Evolutionary conservation across 352 stramenopile species (phyloP).

Genomic region (Globisporangium alternatum): DNA sequence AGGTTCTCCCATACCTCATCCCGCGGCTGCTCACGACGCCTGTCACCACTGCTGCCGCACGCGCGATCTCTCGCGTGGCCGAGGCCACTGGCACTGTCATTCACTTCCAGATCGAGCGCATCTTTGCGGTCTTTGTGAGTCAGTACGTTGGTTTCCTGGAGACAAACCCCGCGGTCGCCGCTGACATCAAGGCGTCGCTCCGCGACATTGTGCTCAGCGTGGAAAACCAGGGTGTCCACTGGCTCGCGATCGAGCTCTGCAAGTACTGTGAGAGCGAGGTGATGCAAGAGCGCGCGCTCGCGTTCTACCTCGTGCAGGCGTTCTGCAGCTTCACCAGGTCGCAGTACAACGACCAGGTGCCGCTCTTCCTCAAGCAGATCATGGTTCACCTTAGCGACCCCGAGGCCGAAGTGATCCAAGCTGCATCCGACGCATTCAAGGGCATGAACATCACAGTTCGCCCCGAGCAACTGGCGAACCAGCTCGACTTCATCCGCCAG

Average conservation of each 20-base stretch:
- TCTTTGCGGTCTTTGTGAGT: slow-evolving; percentile 86
- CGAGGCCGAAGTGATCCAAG: slow-evolving; percentile 86
- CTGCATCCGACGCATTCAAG: slow-evolving; percentile 86
- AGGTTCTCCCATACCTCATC: slow-evolving; percentile 98
- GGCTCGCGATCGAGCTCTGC: slow-evolving; percentile 93
- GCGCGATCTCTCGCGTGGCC: slow-evolving; percentile 92
- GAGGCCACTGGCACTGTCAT: slow-evolving; percentile 92
- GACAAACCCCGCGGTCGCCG: slow-evolving; percentile 38
- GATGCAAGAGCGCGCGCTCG: slow-evolving; percentile 81
- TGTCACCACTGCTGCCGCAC: slow-evolving; percentile 87
- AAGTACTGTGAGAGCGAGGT: slow-evolving; percentile 93
- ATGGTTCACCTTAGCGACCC: slow-evolving; percentile 95
- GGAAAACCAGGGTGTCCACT: slow-evolving; percentile 91
- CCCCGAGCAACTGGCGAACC: slow-evolving; percentile 91
- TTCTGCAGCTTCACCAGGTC: slow-evolving; percentile 85
- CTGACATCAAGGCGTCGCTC: slow-evolving; percentile 73
- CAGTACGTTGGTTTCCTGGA: slow-evolving; percentile 59
- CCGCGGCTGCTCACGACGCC: slow-evolving; percentile 93
- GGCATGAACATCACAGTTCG: slow-evolving; percentile 90
- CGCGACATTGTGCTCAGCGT: slow-evolving; percentile 81
- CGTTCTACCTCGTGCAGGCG: slow-evolving; percentile 89
- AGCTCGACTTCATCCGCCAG: slow-evolving; percentile 97
- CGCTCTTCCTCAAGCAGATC: slow-evolving; percentile 95
- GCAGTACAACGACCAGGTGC: slow-evolving; percentile 93
- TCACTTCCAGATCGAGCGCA: slow-evolving; percentile 94